These are phyloP conservation scores for Pestalotiopsis sp. DNA, from an alignment of 2,329 filamentous ascomycete species.

Conservation along the genomic window DNA sequence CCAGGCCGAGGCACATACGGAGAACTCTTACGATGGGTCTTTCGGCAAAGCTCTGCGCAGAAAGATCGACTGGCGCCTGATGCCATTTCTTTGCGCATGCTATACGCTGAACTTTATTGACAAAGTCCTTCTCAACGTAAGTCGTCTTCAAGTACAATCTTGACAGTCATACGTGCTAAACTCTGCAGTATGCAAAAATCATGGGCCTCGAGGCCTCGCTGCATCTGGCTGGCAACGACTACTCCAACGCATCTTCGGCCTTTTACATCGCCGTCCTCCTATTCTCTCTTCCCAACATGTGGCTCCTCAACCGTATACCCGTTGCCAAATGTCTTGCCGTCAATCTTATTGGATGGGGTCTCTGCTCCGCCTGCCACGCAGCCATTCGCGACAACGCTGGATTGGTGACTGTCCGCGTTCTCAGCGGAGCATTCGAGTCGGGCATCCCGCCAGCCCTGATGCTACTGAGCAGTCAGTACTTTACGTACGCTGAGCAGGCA, in stretches of 20 bases:
- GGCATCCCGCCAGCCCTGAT: background rate
- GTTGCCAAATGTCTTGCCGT: background rate
- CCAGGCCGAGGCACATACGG: background rate
- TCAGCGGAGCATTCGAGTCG: conserved; percentile 4
- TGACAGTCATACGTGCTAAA: background rate
- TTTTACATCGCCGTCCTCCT: conserved; percentile 6
- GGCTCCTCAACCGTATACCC: background rate
- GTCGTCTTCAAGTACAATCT: background rate
- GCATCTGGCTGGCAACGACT: conserved; percentile 2
- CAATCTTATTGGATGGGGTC: background rate
- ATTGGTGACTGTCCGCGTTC: background rate
- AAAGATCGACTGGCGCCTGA: conserved; percentile 3
- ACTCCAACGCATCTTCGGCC: conserved; percentile 4
- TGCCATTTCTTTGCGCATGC: conserved; percentile 1
- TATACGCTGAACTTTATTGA: conserved; percentile 6
- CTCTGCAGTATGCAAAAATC: conserved; percentile 5
- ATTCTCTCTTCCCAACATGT: conserved; percentile 3
- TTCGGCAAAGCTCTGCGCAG: background rate
- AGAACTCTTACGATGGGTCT: background rate
- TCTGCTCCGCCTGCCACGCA: conserved; percentile 1
- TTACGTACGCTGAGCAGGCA: background rate
- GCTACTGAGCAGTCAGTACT: conserved; percentile 8
- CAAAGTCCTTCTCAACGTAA: conserved; percentile 9
- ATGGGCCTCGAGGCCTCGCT: background rate
- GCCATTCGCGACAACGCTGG: background rate